phyloP scores from a whole-genome alignment of 306 rosid genomes.

The Malus orientalis region DNA sequence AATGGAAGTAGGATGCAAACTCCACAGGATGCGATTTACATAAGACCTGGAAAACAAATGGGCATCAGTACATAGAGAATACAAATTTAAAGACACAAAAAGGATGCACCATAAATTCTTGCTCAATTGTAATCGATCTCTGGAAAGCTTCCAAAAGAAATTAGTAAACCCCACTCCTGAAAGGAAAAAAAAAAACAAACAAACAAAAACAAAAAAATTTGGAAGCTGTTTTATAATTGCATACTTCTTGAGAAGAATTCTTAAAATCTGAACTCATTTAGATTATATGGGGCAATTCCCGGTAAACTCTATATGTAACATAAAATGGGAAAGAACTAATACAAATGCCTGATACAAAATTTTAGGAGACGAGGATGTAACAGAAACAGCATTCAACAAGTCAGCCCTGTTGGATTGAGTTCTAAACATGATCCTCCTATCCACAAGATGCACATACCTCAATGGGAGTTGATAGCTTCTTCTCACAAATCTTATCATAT shows the following conservation, averaged over 20 bases:
- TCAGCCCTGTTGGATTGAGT: background rate
- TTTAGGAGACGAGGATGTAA: background rate
- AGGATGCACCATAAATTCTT: background rate
- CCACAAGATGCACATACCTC: conserved; percentile 40
- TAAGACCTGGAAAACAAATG: conserved; percentile 38
- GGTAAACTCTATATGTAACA: background rate
- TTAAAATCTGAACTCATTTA: background rate
- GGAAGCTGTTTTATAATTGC: background rate
- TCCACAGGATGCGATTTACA: conserved; percentile 61
- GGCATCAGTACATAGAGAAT: background rate
- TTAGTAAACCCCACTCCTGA: background rate
- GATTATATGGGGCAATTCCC: no score
- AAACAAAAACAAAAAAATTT: no score
- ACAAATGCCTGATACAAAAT: background rate
- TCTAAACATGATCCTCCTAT: background rate
- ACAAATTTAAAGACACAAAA: background rate
- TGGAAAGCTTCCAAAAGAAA: background rate
- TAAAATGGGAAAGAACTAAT: background rate
- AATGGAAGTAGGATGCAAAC: conserved; percentile 62
- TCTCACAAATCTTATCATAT: conserved; percentile 75
- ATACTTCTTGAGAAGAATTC: background rate
- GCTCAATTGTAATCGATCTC: background rate
- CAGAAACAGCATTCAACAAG: background rate
- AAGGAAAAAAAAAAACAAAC: no score
- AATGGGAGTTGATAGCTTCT: conserved; percentile 66